A percentile compares a stretch with the other conserved stretches of the same genome.
These are phyloP conservation scores for Emericellopsis cladophorae DNA, from an alignment of 2,329 filamentous ascomycete species.

Conservation along the genomic window DNA sequence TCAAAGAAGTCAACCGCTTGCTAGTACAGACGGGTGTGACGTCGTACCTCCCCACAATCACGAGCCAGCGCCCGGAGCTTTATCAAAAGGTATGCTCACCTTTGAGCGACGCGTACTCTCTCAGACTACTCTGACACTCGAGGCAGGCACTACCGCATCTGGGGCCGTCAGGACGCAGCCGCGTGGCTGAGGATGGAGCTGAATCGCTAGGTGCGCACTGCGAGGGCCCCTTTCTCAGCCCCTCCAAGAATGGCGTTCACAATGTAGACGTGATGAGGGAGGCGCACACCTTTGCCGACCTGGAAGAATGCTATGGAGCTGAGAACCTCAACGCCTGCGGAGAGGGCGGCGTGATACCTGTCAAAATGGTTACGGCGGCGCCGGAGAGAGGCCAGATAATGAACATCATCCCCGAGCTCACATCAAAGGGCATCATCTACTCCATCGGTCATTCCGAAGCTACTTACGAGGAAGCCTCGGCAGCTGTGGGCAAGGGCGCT, in stretches of 20 bases:
- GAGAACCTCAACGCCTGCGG: constrained; percentile 43
- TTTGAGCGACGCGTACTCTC: background rate
- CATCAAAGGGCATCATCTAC: constrained; percentile 54
- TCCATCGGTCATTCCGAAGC: constrained; percentile 82
- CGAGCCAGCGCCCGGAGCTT: constrained; percentile 66
- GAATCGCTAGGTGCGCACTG: constrained; percentile 85
- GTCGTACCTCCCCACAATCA: constrained; percentile 75
- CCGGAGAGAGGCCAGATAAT: constrained; percentile 67
- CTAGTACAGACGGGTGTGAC: constrained; percentile 75
- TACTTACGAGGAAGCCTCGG: constrained; percentile 68
- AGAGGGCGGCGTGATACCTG: constrained; percentile 24
- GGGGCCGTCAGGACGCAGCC: constrained; percentile 51
- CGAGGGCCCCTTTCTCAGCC: constrained; percentile 79
- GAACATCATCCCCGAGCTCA: constrained; percentile 53
- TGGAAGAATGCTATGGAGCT: constrained; percentile 60
- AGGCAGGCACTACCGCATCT: constrained; percentile 58
- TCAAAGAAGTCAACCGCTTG: constrained; percentile 57
- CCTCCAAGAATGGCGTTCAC: constrained; percentile 78
- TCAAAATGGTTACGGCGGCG: constrained; percentile 78
- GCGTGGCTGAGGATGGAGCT: constrained; percentile 55
- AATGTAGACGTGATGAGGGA: constrained; percentile 57
- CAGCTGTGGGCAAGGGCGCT: constrained; percentile 60
- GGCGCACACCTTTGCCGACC: constrained; percentile 49
- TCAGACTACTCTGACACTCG: background rate
- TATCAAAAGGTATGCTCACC: constrained; percentile 53